Evolutionary conservation across 305 asterid species (phyloP), one percentile per base, ranked within the genome.

Genomic region (Solanum aculeatissimum): DNA sequence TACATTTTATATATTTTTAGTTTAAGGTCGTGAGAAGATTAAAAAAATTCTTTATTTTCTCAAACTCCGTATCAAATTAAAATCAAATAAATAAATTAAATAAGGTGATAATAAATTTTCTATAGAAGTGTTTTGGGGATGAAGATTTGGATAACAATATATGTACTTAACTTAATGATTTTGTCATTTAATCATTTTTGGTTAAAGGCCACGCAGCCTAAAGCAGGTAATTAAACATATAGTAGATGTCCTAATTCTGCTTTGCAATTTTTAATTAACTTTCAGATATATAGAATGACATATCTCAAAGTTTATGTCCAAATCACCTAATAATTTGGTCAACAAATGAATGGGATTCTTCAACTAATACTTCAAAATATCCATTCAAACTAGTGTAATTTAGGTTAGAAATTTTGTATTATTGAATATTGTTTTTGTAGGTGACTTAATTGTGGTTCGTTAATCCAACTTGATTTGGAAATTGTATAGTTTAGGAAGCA

Each of bases 241-340:
- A 38, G 47, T 51, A 29, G 82, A 27, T 77, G 82, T 77, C 82
- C 65, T 77, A 51, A 77, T 77, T 51, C 25, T 29, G 65, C 19
- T 77, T 77, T 77, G 27, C 19, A 69, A 38, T 35, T 18, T 38
- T 19, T 69, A 69, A 35, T 38, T 38, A 35, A 38, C 27, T 35
- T 25, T 29, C 45, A 32, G 1, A 16, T 35, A 6, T 35, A 6
- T 82, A 78, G 81, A 83, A 66, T 83, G 72, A 12, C 51, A 16
- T 45, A 47, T 57, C 43, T 6, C 45, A 58, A 81, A 68, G 55
- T 51, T 57, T 65, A 84, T 81, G 86, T 85, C 78, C 53, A 62
- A 38, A 68, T 81, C 88, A 86, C 72, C 86, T 79, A 87, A 54
- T 29, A 85, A 66, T 90, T 87, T 87, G 94, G 91, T 88, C 91